Evolutionary conservation across 2,329 filamentous ascomycete species (phyloP), one percentile per base, ranked within the genome.

Genomic region (Nectriaceae sp.): DNA sequence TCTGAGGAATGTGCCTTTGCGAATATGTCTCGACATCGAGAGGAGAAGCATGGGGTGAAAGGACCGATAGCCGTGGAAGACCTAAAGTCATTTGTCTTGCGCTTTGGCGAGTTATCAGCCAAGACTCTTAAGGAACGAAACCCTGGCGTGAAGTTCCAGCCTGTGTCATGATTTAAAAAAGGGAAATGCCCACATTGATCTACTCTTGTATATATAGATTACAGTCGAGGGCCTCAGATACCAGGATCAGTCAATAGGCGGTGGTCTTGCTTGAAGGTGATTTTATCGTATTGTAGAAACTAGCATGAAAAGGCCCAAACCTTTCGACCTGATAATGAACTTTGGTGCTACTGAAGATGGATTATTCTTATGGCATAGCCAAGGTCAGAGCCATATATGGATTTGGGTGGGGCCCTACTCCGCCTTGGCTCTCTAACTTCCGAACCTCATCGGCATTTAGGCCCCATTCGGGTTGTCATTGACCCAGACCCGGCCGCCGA

Each of bases 11-110:
- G 75, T 55, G 74, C 73, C n/a, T 60, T 57, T 20, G 57, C 53
- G 11, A 74, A 76, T 50, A 68, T 78, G 29, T 65, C 67, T 11
- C 48, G 48, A 20, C 75, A 78, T 55, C 63, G 72, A 18, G 65
- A 70, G 11, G 48, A 40, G 11, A 62, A 53, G 47, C 67, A 70
- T 48, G 62, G 57, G 2, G 64, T 65, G 2, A 61, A 63, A 43
- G 59, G 60, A 42, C 49, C 51, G 22, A 38, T 51, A 2, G n/a
- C n/a, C n/a, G n/a, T n/a, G n/a, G 59, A 54, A 2, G 63, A 64
- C 19, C 49, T 56, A 13, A 50, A 49, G 42, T 51, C 47, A 29
- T 48, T 62, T 44, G 57, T 61, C 26, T 42, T 51, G 36, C 53
- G 58, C 19, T 40, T 66, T 44, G 47, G 51, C 47, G 50, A 64